Percentiles rank a stretch among this genome's conserved stretches.
These are phyloP conservation scores for Selaginella moellendorffii DNA, from an alignment of 75 land plant genomes.

Conservation along the genomic window DNA sequence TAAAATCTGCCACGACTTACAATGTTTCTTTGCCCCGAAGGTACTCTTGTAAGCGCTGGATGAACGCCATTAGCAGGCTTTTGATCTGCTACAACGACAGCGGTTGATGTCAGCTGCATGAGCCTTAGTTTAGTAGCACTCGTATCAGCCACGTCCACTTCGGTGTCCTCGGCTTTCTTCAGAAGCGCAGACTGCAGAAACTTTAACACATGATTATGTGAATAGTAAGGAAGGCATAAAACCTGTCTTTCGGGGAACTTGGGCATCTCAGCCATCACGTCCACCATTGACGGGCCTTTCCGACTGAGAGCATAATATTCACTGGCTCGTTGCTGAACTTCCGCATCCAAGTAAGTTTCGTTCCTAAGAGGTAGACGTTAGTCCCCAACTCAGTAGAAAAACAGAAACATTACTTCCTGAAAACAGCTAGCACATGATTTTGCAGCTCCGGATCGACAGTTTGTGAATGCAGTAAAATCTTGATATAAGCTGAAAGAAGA, in stretches of 20 bases:
- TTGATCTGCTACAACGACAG: slow-evolving; percentile 57
- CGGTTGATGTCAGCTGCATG: slow-evolving; percentile 85
- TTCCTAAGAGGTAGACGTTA: slow-evolving; percentile 30
- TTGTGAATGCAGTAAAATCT: slow-evolving; percentile 89
- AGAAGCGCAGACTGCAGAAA: slow-evolving; percentile 68
- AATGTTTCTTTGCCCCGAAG: slow-evolving; percentile 7
- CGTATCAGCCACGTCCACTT: slow-evolving; percentile 81
- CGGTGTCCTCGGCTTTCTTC: slow-evolving; percentile 86
- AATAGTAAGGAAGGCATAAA: background rate
- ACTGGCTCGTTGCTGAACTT: slow-evolving; percentile 90
- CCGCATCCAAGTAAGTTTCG: slow-evolving; percentile 89
- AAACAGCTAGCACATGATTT: slow-evolving; percentile 65
- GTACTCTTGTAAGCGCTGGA: slow-evolving; percentile 6
- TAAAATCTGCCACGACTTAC: background rate
- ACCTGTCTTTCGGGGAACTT: slow-evolving; percentile 99
- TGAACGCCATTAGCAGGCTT: slow-evolving; percentile 59
- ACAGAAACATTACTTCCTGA: slow-evolving; percentile 45
- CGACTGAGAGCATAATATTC: slow-evolving; percentile 73
- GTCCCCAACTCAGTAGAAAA: slow-evolving; percentile 3
- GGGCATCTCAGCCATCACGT: slow-evolving; percentile 98
- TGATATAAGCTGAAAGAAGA: slow-evolving; percentile 83
- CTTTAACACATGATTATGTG: background rate
- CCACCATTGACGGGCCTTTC: slow-evolving; percentile 76
- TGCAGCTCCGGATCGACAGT: slow-evolving; percentile 85
- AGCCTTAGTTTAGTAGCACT: slow-evolving; percentile 88